Conservation (phyloP, 371 early-diverging fungal species). For the Mortierella sp. region DNA sequence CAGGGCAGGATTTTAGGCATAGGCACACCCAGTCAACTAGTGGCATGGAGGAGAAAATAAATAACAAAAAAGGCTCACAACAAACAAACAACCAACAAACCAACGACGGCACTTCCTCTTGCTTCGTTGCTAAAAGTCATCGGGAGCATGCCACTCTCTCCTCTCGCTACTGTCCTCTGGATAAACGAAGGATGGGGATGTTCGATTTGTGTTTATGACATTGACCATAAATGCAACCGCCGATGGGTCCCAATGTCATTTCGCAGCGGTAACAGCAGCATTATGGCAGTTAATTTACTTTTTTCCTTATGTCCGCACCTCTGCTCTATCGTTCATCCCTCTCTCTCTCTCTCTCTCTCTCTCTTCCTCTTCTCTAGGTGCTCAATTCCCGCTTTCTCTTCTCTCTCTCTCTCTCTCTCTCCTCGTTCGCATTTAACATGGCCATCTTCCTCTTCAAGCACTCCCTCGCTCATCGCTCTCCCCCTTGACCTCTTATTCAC, state of each 20-base stretch:
- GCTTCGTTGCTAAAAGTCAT: no score
- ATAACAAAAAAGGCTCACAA: not conserved
- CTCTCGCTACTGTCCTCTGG: no score
- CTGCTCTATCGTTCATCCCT: not conserved
- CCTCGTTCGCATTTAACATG: not conserved
- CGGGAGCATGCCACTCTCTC: no score
- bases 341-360: not conserved
- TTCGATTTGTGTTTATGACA: not conserved
- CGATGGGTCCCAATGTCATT: not conserved
- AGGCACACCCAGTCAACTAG: no score
- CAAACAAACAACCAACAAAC: not conserved
- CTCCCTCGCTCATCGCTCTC: conserved; percentile 2
- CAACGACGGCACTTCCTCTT: no score
- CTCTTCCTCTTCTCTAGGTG: not conserved
- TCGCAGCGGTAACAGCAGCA: not conserved
- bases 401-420: not conserved
- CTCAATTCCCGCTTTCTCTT: not conserved
- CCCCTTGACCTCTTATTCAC: not conserved
- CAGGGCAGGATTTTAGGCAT: no score
- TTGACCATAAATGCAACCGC: not conserved
- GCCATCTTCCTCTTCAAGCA: not conserved
- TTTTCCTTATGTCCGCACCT: not conserved
- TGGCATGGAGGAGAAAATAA: not conserved
- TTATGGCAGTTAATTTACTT: not conserved
- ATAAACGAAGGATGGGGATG: no score